Conservation (phyloP, 495 filamentous ascomycete species). For the Penicillium roqueforti region DNA sequence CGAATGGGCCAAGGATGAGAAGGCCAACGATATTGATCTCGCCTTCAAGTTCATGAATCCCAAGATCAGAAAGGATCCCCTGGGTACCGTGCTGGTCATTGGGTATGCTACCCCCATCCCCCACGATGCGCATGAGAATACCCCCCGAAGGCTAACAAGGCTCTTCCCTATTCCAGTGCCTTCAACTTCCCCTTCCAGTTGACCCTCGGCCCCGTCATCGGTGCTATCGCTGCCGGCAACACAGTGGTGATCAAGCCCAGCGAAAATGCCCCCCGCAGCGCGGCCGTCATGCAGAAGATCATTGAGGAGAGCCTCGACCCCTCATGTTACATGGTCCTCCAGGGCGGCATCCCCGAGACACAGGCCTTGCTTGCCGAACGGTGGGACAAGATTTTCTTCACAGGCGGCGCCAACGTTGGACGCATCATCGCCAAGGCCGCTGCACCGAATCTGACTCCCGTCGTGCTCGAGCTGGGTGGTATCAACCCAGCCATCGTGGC, state of each 20-base stretch:
- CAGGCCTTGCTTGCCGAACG: slow-evolving; percentile 78
- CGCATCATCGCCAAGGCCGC: slow-evolving; percentile 89
- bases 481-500: slow-evolving; percentile 87
- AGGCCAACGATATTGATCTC: slow-evolving; percentile 62
- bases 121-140: not conserved
- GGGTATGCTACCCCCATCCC: slow-evolving; percentile 51
- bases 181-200: slow-evolving; percentile 92
- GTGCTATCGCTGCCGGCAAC: slow-evolving; percentile 88
- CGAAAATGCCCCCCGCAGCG: slow-evolving; percentile 70
- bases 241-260: slow-evolving; percentile 87
- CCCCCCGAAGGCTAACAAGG: slow-evolving; percentile 11
- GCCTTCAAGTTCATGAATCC: slow-evolving; percentile 64
- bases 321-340: slow-evolving; percentile 70
- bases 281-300: slow-evolving; percentile 74
- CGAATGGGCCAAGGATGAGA: slow-evolving; percentile 79
- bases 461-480: slow-evolving; percentile 85
- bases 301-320: slow-evolving; percentile 70
- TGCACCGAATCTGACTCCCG: slow-evolving; percentile 85
- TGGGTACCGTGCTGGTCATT: slow-evolving; percentile 80
- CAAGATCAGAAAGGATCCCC: slow-evolving; percentile 80
- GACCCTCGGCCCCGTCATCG: slow-evolving; percentile 71
- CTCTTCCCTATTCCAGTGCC: slow-evolving; percentile 41
- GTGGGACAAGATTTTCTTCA: slow-evolving; percentile 99
- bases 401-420: slow-evolving; percentile 71
- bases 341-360: slow-evolving; percentile 76